A percentile compares a stretch with the other conserved stretches of the same genome.
phyloP scores from a whole-genome alignment of 345 rosid genomes.

The Ceriops decandra region DNA sequence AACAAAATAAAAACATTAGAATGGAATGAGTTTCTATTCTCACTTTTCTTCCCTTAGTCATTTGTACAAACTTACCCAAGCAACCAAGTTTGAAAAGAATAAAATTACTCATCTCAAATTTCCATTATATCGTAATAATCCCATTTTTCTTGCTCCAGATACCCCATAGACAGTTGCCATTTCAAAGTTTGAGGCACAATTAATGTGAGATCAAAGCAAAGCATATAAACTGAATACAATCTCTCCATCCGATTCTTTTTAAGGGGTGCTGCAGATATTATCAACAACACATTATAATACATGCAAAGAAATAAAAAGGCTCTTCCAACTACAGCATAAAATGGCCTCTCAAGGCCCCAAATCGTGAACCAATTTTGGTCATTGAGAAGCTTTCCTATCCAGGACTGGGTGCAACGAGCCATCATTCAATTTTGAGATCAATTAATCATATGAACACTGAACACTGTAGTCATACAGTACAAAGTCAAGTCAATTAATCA shows the following conservation, averaged over 20 bases:
- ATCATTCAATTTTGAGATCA: too few relatives aligned
- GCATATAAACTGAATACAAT: neutral
- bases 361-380: neutral
- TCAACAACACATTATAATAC: slow-evolving; percentile 17
- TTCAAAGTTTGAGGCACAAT: too few relatives aligned
- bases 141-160: too few relatives aligned
- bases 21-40: too few relatives aligned
- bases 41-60: too few relatives aligned
- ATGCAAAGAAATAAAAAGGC: slow-evolving; percentile 7
- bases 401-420: too few relatives aligned
- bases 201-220: neutral
- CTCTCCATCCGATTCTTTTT: neutral
- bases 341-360: neutral
- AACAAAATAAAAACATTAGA: too few relatives aligned
- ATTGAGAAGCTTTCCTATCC: neutral
- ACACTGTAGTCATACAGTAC: neutral
- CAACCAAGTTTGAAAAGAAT: too few relatives aligned
- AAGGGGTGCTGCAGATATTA: slow-evolving; percentile 1
- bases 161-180: too few relatives aligned
- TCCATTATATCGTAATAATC: too few relatives aligned
- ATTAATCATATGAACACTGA: neutral
- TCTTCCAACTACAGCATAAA: slow-evolving; percentile 11
- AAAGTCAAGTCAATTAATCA: neutral
- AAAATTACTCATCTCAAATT: too few relatives aligned
- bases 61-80: too few relatives aligned